These are phyloP conservation scores for Exophiala lecanii-corni DNA, from an alignment of 2,329 filamentous ascomycete species.

Conservation along the genomic window DNA sequence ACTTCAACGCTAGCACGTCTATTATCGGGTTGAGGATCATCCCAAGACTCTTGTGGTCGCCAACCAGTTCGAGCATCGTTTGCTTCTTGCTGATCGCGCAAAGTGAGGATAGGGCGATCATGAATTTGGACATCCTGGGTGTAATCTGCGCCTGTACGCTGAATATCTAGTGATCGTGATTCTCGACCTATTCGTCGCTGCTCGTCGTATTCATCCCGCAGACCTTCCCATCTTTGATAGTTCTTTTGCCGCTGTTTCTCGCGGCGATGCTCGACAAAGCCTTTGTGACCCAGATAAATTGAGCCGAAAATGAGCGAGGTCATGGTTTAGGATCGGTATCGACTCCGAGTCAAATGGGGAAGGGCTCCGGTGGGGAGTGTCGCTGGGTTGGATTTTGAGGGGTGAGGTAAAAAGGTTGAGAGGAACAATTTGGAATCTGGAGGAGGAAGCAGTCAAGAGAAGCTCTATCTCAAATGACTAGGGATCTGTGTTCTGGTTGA, in stretches of 20 bases:
- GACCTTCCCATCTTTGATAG: constrained; percentile 26
- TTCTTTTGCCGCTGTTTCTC: constrained; percentile 27
- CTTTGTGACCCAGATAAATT: constrained; percentile 25
- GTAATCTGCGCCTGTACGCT: constrained; percentile 19
- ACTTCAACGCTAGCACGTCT: constrained; percentile 20
- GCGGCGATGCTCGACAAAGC: constrained; percentile 16
- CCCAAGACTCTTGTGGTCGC: constrained; percentile 24
- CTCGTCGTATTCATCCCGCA: constrained; percentile 26
- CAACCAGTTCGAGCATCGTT: constrained; percentile 25
- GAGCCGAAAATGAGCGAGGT: constrained; percentile 26
- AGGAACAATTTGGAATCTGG: too few relatives aligned
- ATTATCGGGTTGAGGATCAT: constrained; percentile 8
- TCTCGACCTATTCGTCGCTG: constrained; percentile 22
- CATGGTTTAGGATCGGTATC: constrained; percentile 13
- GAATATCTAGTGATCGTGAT: constrained; percentile 24
- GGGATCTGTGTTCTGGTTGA: too few relatives aligned
- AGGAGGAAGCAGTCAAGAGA: too few relatives aligned
- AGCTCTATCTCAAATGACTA: too few relatives aligned
- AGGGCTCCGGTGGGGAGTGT: too few relatives aligned
- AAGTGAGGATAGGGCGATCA: constrained; percentile 20
- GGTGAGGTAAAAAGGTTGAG: too few relatives aligned
- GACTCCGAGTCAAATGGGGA: constrained; percentile 1
- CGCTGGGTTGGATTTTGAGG: too few relatives aligned
- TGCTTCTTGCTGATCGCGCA: constrained; percentile 27
- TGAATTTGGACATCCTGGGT: not conserved